These are phyloP conservation scores for Triangularia verruculosa DNA, from an alignment of 2,329 filamentous ascomycete species.

Conservation along the genomic window DNA sequence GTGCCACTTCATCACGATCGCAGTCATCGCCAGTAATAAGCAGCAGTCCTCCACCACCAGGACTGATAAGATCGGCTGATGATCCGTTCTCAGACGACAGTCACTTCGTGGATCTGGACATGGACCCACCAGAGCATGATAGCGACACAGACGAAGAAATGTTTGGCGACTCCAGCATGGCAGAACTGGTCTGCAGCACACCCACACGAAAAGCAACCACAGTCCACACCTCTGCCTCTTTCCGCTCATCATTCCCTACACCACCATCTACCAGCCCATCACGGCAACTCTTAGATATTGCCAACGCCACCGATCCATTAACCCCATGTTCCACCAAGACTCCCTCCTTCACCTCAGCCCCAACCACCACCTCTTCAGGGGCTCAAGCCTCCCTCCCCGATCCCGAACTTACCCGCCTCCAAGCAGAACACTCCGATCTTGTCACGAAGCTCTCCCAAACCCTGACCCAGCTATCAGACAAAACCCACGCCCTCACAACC, in stretches of 20 bases:
- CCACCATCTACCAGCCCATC: conserved; percentile 54
- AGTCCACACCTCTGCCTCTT: neutral
- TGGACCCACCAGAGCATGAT: conserved; percentile 36
- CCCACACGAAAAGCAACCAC: conserved; percentile 36
- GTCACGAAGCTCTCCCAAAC: neutral
- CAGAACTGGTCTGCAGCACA: conserved; percentile 51
- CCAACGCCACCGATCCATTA: neutral
- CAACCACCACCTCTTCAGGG: neutral
- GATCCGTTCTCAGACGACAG: neutral
- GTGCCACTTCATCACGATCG: neutral
- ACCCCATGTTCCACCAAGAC: conserved; percentile 33
- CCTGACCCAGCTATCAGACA: conserved; percentile 41
- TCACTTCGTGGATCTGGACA: conserved; percentile 19
- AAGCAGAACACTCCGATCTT: neutral
- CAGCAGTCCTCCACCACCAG: conserved; percentile 6
- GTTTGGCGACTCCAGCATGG: conserved; percentile 51
- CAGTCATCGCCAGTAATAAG: conserved; percentile 4
- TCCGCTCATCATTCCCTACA: conserved; percentile 49
- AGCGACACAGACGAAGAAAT: conserved; percentile 35
- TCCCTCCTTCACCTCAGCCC: conserved; percentile 35
- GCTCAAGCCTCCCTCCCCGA: neutral
- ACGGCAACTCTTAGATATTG: conserved; percentile 9
- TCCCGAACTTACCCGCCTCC: neutral
- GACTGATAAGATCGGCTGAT: neutral
- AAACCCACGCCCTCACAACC: conserved; percentile 45